Evolutionary conservation across 805 yeast species (phyloP).

Genomic region (Yueomyces sp.): DNA sequence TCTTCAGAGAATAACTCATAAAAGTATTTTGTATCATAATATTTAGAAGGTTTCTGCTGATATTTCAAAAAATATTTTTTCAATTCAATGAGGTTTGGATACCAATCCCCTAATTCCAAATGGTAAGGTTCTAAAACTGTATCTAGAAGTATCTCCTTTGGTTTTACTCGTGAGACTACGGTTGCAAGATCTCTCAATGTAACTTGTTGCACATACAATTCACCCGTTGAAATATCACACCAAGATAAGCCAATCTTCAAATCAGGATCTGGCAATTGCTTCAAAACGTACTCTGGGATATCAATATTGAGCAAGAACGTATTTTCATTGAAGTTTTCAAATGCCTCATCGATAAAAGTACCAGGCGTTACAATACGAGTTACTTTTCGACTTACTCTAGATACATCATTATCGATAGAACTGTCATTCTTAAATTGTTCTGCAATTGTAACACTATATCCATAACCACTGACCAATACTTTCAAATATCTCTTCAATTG

Average conservation of each 20-base stretch:
- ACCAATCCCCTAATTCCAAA: slow-evolving; percentile 38
- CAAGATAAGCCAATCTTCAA: slow-evolving; percentile 61
- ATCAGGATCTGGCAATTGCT: slow-evolving; percentile 24
- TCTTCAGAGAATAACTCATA: slow-evolving; percentile 26
- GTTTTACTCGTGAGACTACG: slow-evolving; percentile 64
- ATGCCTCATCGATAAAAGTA: slow-evolving; percentile 75
- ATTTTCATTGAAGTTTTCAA: slow-evolving; percentile 57
- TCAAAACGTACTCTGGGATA: slow-evolving; percentile 38
- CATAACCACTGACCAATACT: slow-evolving; percentile 55
- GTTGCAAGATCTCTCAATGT: slow-evolving; percentile 47
- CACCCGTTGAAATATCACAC: slow-evolving; percentile 83
- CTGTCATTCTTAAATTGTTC: slow-evolving; percentile 40
- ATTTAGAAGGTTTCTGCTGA: slow-evolving; percentile 30
- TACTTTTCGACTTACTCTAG: slow-evolving; percentile 49
- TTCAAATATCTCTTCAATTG: slow-evolving; percentile 63
- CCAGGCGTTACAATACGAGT: slow-evolving; percentile 85
- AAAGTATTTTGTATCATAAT: slow-evolving; percentile 28
- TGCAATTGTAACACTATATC: slow-evolving; percentile 67
- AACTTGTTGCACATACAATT: slow-evolving; percentile 54
- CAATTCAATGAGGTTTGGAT: slow-evolving; percentile 43
- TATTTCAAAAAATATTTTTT: slow-evolving; percentile 46
- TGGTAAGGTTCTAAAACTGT: slow-evolving; percentile 29
- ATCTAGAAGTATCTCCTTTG: slow-evolving; percentile 62
- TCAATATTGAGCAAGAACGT: slow-evolving; percentile 58
- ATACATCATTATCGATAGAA: slow-evolving; percentile 21